Conservation (phyloP, 345 rosid species). For the Syzygium aromaticum region DNA sequence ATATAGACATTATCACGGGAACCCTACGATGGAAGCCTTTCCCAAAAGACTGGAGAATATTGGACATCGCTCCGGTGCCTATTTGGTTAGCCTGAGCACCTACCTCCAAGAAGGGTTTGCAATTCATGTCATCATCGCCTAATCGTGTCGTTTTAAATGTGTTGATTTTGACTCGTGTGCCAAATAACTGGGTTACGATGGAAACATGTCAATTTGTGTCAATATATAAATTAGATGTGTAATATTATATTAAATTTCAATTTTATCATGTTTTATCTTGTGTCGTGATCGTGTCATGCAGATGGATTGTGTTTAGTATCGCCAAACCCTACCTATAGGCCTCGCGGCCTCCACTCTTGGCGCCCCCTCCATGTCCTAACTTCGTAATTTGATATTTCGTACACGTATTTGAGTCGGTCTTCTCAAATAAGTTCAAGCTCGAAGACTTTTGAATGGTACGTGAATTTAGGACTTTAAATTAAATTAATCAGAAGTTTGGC, state of each 20-base stretch:
- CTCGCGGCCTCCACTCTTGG: not conserved
- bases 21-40: not conserved
- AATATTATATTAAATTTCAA: too few species aligned
- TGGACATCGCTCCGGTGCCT: not conserved
- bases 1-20: not conserved
- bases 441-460: not conserved
- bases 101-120: not conserved
- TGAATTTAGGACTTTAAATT: not conserved
- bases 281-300: not conserved
- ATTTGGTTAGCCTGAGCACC: not conserved
- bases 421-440: not conserved
- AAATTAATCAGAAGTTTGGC: not conserved
- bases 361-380: not conserved
- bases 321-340: not conserved
- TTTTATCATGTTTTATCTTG: not conserved
- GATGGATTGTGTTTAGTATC: not conserved
- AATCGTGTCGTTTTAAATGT: not conserved
- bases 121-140: not conserved
- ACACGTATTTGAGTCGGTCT: not conserved
- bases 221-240: not conserved
- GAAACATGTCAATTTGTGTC: not conserved
- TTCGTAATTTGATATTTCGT: not conserved
- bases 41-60: not conserved
- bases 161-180: not conserved
- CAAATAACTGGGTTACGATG: not conserved